Evolutionary conservation across 2,329 filamentous ascomycete genomes (phyloP), one percentile per base, ranked within the genome.

Genomic region (Ustulina deusta): DNA sequence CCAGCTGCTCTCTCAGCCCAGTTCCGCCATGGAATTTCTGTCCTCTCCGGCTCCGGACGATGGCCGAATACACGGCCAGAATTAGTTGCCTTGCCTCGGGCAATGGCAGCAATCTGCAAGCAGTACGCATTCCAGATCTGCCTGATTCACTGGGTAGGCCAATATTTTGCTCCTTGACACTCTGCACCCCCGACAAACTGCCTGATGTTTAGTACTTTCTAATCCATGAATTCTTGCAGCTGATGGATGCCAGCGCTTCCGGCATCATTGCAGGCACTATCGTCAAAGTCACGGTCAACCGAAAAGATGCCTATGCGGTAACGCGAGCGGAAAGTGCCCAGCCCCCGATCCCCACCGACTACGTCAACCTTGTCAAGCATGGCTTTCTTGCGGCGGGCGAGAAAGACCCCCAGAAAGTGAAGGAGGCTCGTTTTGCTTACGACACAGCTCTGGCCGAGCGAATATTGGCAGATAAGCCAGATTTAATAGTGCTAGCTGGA

Each of bases 291-390:
- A 77, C 84, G 20, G 82, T 83, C 11, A 87, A 87, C 75, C 79
- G 84, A 38, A 80, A 79, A 68, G 84, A 79, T 20, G 85, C 84
- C 4, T 83, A 79, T 65, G 84, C 84, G 1, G 81, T 76, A 1
- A 74, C 74, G 42, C 78, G 82, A 42, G 82, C 81, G 7, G 79
- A 81, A 29, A 82, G 79, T 86, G 89, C 74, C 40, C 79, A 81
- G 13, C 63, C 70, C 1, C 63, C 65, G 63, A 94, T 97, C 65
- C 90, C 92, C 0, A 92, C 88, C 63, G 87, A 88, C 62, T 95
- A 95, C 82, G 93, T 95, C 84, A 95, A 95, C 79, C 87, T 96
- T 46, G 84, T 94, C 63, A 86, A 87, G 40, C 90, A 93, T 81
- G 93, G 93, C 66, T 87, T 86, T 76, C 77, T 83, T 61, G 71